Conservation (phyloP, 2,329 filamentous ascomycete species). For the Blastomyces parvus region DNA sequence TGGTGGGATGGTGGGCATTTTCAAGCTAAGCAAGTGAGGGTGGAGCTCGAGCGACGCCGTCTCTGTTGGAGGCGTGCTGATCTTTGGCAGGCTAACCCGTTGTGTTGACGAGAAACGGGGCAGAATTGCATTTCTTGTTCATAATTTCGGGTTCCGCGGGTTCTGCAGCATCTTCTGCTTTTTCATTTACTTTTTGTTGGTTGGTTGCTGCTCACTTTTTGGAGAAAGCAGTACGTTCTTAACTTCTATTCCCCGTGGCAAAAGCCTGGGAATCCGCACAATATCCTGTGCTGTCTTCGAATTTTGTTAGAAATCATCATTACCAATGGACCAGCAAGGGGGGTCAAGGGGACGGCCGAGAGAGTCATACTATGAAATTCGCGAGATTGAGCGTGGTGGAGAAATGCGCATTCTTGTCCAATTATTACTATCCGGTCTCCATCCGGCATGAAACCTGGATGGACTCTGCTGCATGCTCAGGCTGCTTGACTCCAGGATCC, state of each 20-base stretch:
- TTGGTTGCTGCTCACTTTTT: neutral
- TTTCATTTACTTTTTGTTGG: too few relatives aligned
- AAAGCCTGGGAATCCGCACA: neutral
- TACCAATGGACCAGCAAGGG: too few relatives aligned
- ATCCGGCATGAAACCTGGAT: neutral
- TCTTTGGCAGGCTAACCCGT: neutral
- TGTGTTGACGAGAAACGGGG: neutral
- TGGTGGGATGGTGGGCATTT: neutral
- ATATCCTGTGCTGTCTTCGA: neutral
- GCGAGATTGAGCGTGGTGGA: neutral
- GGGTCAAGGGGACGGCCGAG: too few relatives aligned
- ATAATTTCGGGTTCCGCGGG: too few relatives aligned
- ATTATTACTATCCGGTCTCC: neutral
- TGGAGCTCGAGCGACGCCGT: too few relatives aligned
- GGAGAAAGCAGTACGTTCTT: neutral
- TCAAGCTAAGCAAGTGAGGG: too few relatives aligned
- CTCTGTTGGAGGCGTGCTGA: neutral
- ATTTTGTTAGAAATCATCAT: neutral
- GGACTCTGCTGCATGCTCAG: neutral
- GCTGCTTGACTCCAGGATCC: neutral
- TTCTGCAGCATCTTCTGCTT: too few relatives aligned
- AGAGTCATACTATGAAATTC: too few relatives aligned
- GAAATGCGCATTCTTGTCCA: neutral
- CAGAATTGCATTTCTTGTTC: too few relatives aligned
- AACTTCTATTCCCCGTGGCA: too few relatives aligned